Percentiles rank a stretch among this genome's conserved stretches.
phyloP scores from a whole-genome alignment of 345 rosid genomes.

The Turritis glabra region DNA sequence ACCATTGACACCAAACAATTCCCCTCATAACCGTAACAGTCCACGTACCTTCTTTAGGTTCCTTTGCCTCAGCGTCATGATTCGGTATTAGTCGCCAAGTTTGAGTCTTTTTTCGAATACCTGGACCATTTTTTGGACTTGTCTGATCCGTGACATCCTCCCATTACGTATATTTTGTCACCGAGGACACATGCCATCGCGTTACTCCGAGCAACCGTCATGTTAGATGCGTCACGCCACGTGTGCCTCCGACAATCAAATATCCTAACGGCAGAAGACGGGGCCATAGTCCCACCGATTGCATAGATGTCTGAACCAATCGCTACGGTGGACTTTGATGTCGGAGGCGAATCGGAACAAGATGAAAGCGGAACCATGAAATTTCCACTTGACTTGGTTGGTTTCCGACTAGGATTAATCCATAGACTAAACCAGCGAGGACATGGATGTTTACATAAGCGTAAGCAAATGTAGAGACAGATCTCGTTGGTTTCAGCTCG shows the following conservation, averaged over 20 bases:
- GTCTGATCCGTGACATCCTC: no score
- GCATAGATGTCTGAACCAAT: slow-evolving; percentile 50
- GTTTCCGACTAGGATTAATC: background rate
- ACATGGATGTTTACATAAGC: background rate
- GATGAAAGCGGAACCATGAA: background rate
- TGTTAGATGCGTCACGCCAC: slow-evolving; percentile 53
- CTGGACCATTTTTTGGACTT: no score
- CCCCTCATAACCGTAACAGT: no score
- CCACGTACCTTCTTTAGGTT: no score
- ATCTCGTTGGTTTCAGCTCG: slow-evolving; percentile 40
- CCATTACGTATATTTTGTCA: no score
- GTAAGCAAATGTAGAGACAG: slow-evolving; percentile 41
- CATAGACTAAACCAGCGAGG: slow-evolving; percentile 22
- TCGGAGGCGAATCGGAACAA: background rate
- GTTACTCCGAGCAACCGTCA: slow-evolving; percentile 57
- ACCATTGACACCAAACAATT: no score
- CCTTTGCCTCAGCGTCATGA: no score
- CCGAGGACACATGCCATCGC: slow-evolving; percentile 4
- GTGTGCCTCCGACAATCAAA: slow-evolving; percentile 62
- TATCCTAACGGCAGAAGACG: slow-evolving; percentile 55
- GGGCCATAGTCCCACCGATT: slow-evolving; percentile 49
- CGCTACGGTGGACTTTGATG: slow-evolving; percentile 31
- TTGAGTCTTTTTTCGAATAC: no score
- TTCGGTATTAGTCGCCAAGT: no score
- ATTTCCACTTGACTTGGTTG: background rate